Evolutionary conservation across 2,329 filamentous ascomycete species (phyloP).

Genomic region (Sclerotinia spermophila): DNA sequence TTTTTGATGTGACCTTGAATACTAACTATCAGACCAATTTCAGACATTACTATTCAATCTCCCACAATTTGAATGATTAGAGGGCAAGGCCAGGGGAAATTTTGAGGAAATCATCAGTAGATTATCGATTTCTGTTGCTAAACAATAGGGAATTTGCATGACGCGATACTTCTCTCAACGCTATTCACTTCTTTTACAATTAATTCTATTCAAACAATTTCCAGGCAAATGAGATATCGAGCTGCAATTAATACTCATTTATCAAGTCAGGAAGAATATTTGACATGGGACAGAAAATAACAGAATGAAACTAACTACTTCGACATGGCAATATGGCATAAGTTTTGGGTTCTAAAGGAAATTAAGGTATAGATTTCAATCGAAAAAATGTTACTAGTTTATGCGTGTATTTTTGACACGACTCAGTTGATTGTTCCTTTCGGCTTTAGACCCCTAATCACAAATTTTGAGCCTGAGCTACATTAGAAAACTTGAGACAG

Average conservation of each 20-base stretch:
- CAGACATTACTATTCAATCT: not conserved
- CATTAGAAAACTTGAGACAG: no score
- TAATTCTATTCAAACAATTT: not conserved
- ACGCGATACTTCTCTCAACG: rapidly evolving
- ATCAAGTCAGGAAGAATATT: not conserved
- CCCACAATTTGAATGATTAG: rapidly evolving
- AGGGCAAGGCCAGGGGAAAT: rapidly evolving
- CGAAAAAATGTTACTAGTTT: no score
- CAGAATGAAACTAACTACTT: not conserved
- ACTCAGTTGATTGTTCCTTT: no score
- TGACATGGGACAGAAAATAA: not conserved
- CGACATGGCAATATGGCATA: rapidly evolving
- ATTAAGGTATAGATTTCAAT: no score
- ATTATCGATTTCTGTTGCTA: rapidly evolving
- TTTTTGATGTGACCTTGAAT: not conserved
- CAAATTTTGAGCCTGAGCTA: no score
- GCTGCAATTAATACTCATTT: not conserved
- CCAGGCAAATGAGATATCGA: not conserved
- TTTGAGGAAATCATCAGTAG: not conserved
- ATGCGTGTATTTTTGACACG: no score
- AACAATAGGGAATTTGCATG: not conserved
- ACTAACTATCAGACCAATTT: not conserved
- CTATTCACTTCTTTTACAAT: not conserved
- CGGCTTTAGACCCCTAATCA: no score
- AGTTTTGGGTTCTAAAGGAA: no score